Conservation (phyloP, 2,329 filamentous ascomycete genomes). For the Aspergillus sp. region DNA sequence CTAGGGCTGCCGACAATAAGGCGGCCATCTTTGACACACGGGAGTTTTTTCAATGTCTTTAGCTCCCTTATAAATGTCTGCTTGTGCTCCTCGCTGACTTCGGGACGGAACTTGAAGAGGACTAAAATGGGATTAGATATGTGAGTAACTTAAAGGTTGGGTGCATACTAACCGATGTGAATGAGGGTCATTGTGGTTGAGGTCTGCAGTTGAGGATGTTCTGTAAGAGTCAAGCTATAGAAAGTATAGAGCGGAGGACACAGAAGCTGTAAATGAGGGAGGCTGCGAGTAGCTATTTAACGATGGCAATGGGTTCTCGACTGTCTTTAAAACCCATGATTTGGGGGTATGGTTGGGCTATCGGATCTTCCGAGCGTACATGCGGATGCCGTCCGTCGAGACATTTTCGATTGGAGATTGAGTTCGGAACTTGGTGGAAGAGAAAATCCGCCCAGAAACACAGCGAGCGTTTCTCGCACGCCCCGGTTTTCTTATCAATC, state of each 20-base stretch:
- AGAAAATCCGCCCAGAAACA: neutral
- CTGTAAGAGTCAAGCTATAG: neutral
- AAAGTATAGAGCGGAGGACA: neutral
- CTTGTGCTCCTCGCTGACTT: constrained; percentile 49
- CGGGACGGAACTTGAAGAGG: constrained; percentile 55
- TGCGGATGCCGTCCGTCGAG: neutral
- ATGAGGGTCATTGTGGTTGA: constrained; percentile 30
- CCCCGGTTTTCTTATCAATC: neutral
- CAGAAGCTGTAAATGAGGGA: no score
- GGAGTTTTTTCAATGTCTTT: constrained; percentile 53
- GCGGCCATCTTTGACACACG: constrained; percentile 54
- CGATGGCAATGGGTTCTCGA: neutral
- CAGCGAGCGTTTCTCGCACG: neutral
- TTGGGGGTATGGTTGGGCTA: no score
- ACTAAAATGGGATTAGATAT: constrained; percentile 37
- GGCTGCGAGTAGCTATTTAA: no score
- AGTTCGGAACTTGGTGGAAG: neutral
- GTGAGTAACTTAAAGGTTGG: neutral
- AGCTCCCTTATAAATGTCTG: constrained; percentile 53
- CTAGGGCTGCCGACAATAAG: constrained; percentile 59
- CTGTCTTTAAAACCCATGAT: neutral
- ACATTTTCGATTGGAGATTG: neutral
- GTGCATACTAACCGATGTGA: constrained; percentile 28
- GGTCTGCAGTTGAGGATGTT: neutral
- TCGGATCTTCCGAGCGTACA: neutral